Percentiles rank a stretch among this genome's conserved stretches.
Evolutionary conservation across 768 basidiomycete species (phyloP).

Genomic region (Pulveroboletus sp.): DNA sequence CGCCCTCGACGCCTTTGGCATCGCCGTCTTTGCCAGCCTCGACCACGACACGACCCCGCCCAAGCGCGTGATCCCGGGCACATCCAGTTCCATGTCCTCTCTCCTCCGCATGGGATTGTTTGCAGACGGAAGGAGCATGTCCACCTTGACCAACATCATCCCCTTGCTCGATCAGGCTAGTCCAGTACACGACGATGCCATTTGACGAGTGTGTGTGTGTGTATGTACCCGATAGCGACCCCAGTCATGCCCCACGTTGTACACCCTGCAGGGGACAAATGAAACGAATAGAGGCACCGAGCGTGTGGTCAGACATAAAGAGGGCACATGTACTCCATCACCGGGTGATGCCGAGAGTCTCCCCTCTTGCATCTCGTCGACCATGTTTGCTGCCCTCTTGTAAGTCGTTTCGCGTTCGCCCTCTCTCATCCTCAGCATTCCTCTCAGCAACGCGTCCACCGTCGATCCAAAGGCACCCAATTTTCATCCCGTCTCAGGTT

Average conservation of each 20-base stretch:
- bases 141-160: constrained; percentile 25
- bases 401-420: constrained; percentile 40
- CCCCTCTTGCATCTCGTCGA: constrained; percentile 20
- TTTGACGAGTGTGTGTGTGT: no score
- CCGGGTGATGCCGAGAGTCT: no score
- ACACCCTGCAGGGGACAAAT: no score
- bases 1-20: constrained; percentile 16
- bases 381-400: constrained; percentile 83
- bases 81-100: constrained; percentile 24
- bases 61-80: constrained; percentile 13
- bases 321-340: no score
- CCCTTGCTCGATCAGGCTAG: constrained; percentile 28
- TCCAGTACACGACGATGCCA: background rate
- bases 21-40: constrained; percentile 16
- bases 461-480: constrained; percentile 70
- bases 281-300: no score
- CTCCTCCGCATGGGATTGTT: constrained; percentile 25
- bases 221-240: no score
- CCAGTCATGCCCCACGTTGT: no score
- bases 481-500: constrained; percentile 72
- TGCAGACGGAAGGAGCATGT: constrained; percentile 22
- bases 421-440: constrained; percentile 9
- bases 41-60: constrained; percentile 5
- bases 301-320: no score
- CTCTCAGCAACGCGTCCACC: constrained; percentile 49